phyloP scores from a whole-genome alignment of 1,139 yeast genomes.

The Kurtzmaniella natalensis region DNA sequence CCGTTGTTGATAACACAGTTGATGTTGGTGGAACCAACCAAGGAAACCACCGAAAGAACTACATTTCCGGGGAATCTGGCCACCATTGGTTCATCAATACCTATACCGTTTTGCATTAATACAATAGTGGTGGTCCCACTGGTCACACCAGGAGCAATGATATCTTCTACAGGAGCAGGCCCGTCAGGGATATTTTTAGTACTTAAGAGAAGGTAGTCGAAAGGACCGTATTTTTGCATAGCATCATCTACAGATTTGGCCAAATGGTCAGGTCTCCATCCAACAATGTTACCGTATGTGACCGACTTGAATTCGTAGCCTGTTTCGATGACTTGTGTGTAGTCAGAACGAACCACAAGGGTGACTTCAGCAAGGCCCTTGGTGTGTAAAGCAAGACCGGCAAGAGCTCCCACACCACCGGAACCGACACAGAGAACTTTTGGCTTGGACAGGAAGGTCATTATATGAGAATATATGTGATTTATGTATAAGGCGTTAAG shows the following conservation, averaged over 20 bases:
- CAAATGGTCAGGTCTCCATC: constrained; percentile 52
- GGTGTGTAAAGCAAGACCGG: constrained; percentile 53
- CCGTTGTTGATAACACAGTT: constrained; percentile 49
- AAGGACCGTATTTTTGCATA: constrained; percentile 37
- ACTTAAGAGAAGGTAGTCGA: constrained; percentile 63
- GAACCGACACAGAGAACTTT: constrained; percentile 39
- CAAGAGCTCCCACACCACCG: constrained; percentile 66
- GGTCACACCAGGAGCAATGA: constrained; percentile 53
- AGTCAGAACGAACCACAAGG: constrained; percentile 63
- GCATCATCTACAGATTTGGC: constrained; percentile 46
- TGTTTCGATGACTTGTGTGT: constrained; percentile 41
- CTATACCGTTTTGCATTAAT: constrained; percentile 71
- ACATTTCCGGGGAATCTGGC: constrained; percentile 53
- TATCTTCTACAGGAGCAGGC: constrained; percentile 48
- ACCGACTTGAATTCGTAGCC: constrained; percentile 62
- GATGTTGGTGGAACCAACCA: constrained; percentile 61
- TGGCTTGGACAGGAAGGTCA: too few relatives aligned
- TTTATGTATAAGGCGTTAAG: too few relatives aligned
- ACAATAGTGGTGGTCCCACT: constrained; percentile 49
- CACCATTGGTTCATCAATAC: constrained; percentile 60
- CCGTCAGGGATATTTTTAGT: constrained; percentile 75
- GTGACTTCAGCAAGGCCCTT: constrained; percentile 51
- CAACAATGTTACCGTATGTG: constrained; percentile 52
- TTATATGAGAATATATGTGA: too few relatives aligned
- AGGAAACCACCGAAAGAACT: constrained; percentile 64